phyloP scores from a whole-genome alignment of 1,139 yeast genomes.

The Entelexis paramagnoliae region DNA sequence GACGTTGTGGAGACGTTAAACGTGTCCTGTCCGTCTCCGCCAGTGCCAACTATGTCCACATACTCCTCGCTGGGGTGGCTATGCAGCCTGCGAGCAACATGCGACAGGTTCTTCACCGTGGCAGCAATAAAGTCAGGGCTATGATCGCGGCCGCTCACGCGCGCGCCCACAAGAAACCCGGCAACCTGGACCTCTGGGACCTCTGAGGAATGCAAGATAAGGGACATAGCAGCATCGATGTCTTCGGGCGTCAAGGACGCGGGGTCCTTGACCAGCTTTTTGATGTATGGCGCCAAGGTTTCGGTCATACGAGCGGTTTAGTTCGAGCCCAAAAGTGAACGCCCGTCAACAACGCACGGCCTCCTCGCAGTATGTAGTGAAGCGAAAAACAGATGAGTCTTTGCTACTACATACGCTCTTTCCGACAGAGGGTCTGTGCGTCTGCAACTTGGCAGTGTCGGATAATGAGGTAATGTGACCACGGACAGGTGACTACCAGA shows the following conservation, averaged over 20 bases:
- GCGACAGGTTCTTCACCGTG: slow-evolving; percentile 65
- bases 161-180: slow-evolving; percentile 66
- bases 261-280: slow-evolving; percentile 49
- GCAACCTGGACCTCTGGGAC: slow-evolving; percentile 65
- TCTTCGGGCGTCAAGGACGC: slow-evolving; percentile 53
- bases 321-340: background rate
- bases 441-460: background rate
- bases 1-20: slow-evolving; percentile 93
- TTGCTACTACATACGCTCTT: background rate
- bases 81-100: slow-evolving; percentile 31
- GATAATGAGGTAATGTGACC: too few relatives aligned
- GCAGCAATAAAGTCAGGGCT: slow-evolving; percentile 72
- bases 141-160: slow-evolving; percentile 70
- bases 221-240: slow-evolving; percentile 48
- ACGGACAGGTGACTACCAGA: too few relatives aligned
- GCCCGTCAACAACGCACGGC: background rate
- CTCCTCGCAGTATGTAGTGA: background rate
- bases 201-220: slow-evolving; percentile 45
- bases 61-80: slow-evolving; percentile 39
- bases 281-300: slow-evolving; percentile 33
- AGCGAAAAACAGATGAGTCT: background rate
- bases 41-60: slow-evolving; percentile 92
- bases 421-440: too few relatives aligned
- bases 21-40: slow-evolving; percentile 96
- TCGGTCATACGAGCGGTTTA: background rate